A percentile compares a stretch with the other conserved stretches of the same genome.
phyloP scores from a whole-genome alignment of 352 stramenopile species.

The Phytophthora podocarpi region DNA sequence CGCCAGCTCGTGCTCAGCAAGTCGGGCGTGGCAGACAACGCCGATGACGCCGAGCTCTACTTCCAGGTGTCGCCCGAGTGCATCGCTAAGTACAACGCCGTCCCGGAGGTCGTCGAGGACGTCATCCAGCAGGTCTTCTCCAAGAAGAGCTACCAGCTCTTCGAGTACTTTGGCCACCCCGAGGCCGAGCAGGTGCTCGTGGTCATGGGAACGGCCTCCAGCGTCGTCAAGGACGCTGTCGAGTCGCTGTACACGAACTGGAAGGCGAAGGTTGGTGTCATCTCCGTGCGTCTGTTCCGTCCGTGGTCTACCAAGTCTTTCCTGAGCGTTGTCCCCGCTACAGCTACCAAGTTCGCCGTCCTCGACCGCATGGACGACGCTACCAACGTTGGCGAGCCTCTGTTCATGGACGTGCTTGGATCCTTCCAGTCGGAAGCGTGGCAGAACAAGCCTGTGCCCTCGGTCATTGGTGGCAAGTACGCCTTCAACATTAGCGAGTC shows the following conservation, averaged over 20 bases:
- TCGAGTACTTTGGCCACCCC: constrained; percentile 91
- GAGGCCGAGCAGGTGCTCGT: constrained; percentile 89
- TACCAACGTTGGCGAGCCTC: constrained; percentile 86
- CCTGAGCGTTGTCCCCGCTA: constrained; percentile 73
- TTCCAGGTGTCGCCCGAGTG: constrained; percentile 90
- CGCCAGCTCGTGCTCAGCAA: constrained; percentile 65
- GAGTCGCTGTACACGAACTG: constrained; percentile 87
- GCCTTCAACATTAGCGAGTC: constrained; percentile 64
- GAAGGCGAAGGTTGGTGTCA: constrained; percentile 82
- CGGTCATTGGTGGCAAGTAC: constrained; percentile 87
- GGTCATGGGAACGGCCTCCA: constrained; percentile 90
- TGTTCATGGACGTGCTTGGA: constrained; percentile 93
- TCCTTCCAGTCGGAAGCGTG: constrained; percentile 88
- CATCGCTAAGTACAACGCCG: constrained; percentile 83
- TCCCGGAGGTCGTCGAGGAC: constrained; percentile 70
- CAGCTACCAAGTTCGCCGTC: constrained; percentile 86
- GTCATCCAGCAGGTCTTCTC: constrained; percentile 82
- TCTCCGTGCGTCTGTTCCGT: constrained; percentile 92
- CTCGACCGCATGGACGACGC: constrained; percentile 91
- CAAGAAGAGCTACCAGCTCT: constrained; percentile 88
- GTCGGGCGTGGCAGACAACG: constrained; percentile 49
- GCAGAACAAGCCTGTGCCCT: constrained; percentile 53
- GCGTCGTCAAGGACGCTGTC: constrained; percentile 89
- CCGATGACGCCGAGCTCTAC: constrained; percentile 88
- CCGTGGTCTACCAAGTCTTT: constrained; percentile 87